phyloP scores from a whole-genome alignment of 192 early-diverging fungal species.

The Mortierella hygrophila region DNA sequence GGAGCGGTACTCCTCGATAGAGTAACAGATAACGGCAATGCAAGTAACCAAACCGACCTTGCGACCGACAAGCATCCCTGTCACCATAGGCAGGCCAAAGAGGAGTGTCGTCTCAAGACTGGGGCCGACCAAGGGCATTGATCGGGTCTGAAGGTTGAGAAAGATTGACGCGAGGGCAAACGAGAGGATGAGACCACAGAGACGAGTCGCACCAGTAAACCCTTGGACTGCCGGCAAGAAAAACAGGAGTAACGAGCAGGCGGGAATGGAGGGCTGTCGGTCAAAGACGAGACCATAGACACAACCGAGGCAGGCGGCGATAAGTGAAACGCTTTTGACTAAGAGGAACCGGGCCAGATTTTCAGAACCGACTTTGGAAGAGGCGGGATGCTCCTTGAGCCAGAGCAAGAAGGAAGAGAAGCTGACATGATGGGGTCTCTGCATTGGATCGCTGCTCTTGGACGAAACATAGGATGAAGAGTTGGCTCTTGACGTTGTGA shows the following conservation, averaged over 20 bases:
- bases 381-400: slow-evolving; percentile 44
- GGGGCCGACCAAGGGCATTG: slow-evolving; percentile 36
- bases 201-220: slow-evolving; percentile 37
- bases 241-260: slow-evolving; percentile 36
- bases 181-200: slow-evolving; percentile 35
- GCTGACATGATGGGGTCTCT: slow-evolving; percentile 21
- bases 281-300: slow-evolving; percentile 50
- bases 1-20: slow-evolving; percentile 43
- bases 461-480: background rate
- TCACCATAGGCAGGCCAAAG: slow-evolving; percentile 32
- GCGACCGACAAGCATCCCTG: slow-evolving; percentile 46
- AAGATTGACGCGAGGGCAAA: slow-evolving; percentile 17
- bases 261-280: slow-evolving; percentile 22
- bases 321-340: slow-evolving; percentile 37
- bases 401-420: slow-evolving; percentile 34
- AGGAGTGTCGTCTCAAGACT: slow-evolving; percentile 44
- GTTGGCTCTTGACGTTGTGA: background rate
- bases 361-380: slow-evolving; percentile 39
- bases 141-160: slow-evolving; percentile 33
- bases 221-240: slow-evolving; percentile 52
- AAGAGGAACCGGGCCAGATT: slow-evolving; percentile 37
- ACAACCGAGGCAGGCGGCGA: slow-evolving; percentile 46
- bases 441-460: slow-evolving; percentile 17
- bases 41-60: slow-evolving; percentile 38
- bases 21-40: slow-evolving; percentile 34